Conservation (phyloP, 2,329 filamentous ascomycete genomes). For the Fusarium compactum region DNA sequence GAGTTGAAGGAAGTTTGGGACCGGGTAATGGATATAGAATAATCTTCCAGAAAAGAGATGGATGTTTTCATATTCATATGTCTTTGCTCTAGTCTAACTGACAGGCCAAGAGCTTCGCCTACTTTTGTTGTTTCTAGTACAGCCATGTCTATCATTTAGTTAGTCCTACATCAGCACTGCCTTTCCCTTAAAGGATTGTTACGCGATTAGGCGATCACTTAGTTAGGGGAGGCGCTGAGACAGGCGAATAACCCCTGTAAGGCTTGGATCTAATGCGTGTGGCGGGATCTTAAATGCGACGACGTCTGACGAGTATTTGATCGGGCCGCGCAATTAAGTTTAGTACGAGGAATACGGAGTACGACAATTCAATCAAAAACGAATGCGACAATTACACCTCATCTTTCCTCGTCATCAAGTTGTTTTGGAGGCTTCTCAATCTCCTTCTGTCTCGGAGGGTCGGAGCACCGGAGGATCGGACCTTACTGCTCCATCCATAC, state of each 20-base stretch:
- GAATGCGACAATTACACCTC: conserved; percentile 15
- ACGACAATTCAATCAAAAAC: conserved; percentile 11
- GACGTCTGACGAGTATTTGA: neutral
- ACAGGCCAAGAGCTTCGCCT: neutral
- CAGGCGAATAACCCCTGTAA: conserved; percentile 1
- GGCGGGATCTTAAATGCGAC: conserved; percentile 14
- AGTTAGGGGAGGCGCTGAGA: neutral
- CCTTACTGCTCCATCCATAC: neutral
- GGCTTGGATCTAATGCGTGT: conserved; percentile 6
- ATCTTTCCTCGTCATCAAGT: neutral
- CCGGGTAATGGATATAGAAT: neutral
- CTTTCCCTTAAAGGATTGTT: neutral
- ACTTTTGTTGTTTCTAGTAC: neutral
- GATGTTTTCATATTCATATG: neutral
- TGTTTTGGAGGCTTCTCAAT: neutral
- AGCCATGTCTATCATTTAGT: neutral
- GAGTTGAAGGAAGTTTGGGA: neutral
- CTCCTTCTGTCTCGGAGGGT: neutral
- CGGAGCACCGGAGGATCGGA: conserved; percentile 1
- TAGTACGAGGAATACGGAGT: conserved; percentile 19
- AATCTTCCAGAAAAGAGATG: neutral
- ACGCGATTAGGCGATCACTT: neutral
- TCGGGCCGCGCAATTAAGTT: conserved; percentile 15
- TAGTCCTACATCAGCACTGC: neutral
- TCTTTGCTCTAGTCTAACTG: neutral